Conservation (phyloP, 768 basidiomycete species). For the Nidularia sp. region DNA sequence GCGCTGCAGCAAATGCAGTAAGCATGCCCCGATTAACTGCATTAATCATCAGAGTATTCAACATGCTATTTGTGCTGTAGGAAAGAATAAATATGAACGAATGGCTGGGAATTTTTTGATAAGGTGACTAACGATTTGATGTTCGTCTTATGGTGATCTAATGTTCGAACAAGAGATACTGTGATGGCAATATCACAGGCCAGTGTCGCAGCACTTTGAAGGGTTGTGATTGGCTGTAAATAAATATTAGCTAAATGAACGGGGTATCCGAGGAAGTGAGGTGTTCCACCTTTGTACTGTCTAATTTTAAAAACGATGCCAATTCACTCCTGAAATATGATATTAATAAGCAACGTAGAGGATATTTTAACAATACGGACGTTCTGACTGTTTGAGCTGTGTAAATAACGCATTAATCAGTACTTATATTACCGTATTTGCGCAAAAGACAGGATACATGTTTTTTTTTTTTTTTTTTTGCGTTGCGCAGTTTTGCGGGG, state of each 20-base stretch:
- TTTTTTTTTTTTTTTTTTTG: too few relatives aligned
- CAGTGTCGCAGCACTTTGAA: slow-evolving; percentile 7
- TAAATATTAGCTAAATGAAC: neutral
- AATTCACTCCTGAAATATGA: neutral
- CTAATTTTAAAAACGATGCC: neutral
- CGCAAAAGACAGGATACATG: too few relatives aligned
- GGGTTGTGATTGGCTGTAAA: slow-evolving; percentile 9
- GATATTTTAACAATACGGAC: neutral
- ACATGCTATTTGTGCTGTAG: slow-evolving; percentile 12
- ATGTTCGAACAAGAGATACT: slow-evolving; percentile 4
- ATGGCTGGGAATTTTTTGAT: neutral
- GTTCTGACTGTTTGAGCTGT: neutral
- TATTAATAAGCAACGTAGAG: neutral
- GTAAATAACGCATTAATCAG: neutral
- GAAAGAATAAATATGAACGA: neutral
- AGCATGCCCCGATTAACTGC: slow-evolving; percentile 16
- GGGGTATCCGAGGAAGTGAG: neutral
- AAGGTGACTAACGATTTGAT: slow-evolving; percentile 5
- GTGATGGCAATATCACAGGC: slow-evolving; percentile 14
- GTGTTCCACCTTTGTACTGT: neutral
- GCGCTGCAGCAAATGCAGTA: slow-evolving; percentile 10
- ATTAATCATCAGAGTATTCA: slow-evolving; percentile 13
- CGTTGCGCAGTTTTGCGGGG: too few relatives aligned
- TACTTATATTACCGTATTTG: neutral
- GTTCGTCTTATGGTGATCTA: slow-evolving; percentile 5